A percentile compares a stretch with the other conserved stretches of the same genome.
phyloP scores from a whole-genome alignment of 1,284 basidiomycete species.

The Abortiporus biennis region DNA sequence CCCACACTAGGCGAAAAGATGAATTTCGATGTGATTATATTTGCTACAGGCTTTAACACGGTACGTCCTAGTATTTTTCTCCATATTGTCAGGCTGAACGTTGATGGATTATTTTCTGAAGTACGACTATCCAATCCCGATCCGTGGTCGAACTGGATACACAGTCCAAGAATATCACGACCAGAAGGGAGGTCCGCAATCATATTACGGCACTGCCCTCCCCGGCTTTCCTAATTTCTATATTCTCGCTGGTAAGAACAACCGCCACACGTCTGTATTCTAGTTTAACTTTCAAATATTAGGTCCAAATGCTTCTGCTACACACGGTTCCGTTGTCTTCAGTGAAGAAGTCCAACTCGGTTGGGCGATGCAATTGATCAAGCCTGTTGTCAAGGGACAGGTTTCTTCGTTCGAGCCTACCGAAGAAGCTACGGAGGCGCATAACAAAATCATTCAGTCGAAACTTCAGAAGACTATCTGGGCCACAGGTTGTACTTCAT shows the following conservation, averaged over 20 bases:
- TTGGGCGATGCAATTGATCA: constrained; percentile 30
- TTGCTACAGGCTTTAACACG: constrained; percentile 28
- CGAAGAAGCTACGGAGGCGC: constrained; percentile 33
- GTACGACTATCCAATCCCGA: constrained; percentile 27
- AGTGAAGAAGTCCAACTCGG: constrained; percentile 30
- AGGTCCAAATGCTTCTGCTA: constrained; percentile 44
- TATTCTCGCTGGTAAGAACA: constrained; percentile 33
- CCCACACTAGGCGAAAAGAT: constrained; percentile 12
- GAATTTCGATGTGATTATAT: constrained; percentile 16
- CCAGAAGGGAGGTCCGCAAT: constrained; percentile 30
- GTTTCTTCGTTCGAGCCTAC: constrained; percentile 41
- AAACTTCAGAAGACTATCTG: constrained; percentile 1
- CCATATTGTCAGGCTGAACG: background rate
- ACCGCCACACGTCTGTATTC: background rate
- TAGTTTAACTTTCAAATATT: background rate
- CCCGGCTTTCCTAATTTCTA: constrained; percentile 33
- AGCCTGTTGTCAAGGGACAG: constrained; percentile 39
- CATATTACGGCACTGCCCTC: constrained; percentile 33
- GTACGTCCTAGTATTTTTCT: constrained; percentile 29
- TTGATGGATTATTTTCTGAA: constrained; percentile 9
- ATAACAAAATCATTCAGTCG: constrained; percentile 41
- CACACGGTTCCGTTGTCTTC: constrained; percentile 49
- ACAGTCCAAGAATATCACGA: constrained; percentile 34
- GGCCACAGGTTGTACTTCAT: constrained; percentile 1
- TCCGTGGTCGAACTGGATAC: constrained; percentile 22